Evolutionary conservation across 1,284 basidiomycete species (phyloP).

Genomic region (Ceratobasidium sp.): DNA sequence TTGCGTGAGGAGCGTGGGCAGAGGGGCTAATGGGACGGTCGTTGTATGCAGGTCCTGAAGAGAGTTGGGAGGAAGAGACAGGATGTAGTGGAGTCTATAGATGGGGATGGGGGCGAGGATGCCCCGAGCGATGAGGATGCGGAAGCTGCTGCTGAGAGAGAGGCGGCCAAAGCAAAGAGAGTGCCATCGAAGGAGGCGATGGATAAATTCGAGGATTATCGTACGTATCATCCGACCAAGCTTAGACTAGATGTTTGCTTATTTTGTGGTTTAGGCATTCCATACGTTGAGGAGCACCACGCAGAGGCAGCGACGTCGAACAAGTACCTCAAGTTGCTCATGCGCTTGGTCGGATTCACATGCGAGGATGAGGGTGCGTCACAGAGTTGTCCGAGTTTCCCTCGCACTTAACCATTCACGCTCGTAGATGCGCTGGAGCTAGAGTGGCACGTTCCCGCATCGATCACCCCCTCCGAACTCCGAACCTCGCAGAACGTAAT

Average conservation of each 20-base stretch:
- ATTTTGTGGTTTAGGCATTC: constrained; percentile 65
- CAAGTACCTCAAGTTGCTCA: constrained; percentile 79
- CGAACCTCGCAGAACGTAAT: constrained; percentile 71
- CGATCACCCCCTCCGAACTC: constrained; percentile 67
- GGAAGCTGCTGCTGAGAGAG: constrained; percentile 57
- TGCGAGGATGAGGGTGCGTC: constrained; percentile 65
- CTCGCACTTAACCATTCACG: constrained; percentile 4
- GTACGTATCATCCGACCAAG: constrained; percentile 58
- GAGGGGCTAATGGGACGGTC: neutral
- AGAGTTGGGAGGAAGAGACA: constrained; percentile 70
- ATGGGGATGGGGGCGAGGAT: constrained; percentile 57
- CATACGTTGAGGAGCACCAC: constrained; percentile 72
- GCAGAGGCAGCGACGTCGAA: constrained; percentile 78
- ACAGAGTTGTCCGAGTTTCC: neutral
- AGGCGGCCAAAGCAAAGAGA: constrained; percentile 51
- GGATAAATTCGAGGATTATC: constrained; percentile 74
- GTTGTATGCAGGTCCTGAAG: constrained; percentile 63
- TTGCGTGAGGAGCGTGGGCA: constrained; percentile 24
- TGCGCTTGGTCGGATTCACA: constrained; percentile 72
- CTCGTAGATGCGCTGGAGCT: constrained; percentile 67
- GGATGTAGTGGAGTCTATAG: constrained; percentile 73
- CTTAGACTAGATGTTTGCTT: neutral
- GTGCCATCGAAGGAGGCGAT: constrained; percentile 72
- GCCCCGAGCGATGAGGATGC: constrained; percentile 53
- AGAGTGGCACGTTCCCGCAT: constrained; percentile 79